These are phyloP conservation scores for Clausena lansium DNA, from an alignment of 345 rosid species.

Conservation along the genomic window DNA sequence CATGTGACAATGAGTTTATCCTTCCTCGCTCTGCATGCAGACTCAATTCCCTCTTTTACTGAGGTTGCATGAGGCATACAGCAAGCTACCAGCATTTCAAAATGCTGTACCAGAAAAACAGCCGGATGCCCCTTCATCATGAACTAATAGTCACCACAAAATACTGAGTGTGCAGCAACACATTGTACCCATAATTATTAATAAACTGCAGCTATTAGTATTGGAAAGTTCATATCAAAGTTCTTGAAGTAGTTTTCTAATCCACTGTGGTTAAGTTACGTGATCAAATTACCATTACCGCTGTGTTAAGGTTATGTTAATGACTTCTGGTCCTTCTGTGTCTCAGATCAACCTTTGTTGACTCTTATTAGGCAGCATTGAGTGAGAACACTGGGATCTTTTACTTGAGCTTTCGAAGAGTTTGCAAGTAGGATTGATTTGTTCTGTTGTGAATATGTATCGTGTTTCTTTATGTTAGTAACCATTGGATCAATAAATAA, in stretches of 20 bases:
- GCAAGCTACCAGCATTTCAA: constrained; percentile 44
- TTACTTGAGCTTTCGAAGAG: neutral
- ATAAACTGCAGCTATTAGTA: neutral
- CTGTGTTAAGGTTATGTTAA: neutral
- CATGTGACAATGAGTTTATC: too few relatives aligned
- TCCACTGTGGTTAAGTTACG: neutral
- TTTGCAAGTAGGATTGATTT: neutral
- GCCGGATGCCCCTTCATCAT: constrained; percentile 40
- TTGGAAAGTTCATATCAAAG: too few relatives aligned
- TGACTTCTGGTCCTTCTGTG: neutral
- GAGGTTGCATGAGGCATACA: constrained; percentile 59
- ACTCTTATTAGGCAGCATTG: neutral
- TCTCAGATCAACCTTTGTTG: constrained; percentile 7
- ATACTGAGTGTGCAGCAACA: neutral
- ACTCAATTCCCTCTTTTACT: constrained; percentile 54
- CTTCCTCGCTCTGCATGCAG: constrained; percentile 29
- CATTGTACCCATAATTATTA: neutral
- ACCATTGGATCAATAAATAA: neutral
- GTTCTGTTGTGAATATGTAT: neutral
- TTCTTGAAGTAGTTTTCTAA: neutral
- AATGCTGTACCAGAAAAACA: constrained; percentile 42
- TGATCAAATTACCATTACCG: neutral
- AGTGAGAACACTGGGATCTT: neutral
- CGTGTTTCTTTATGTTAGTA: neutral
- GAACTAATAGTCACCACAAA: neutral